Conservation (phyloP, 2,329 filamentous ascomycete species). For the Cercospora nicotianae region DNA sequence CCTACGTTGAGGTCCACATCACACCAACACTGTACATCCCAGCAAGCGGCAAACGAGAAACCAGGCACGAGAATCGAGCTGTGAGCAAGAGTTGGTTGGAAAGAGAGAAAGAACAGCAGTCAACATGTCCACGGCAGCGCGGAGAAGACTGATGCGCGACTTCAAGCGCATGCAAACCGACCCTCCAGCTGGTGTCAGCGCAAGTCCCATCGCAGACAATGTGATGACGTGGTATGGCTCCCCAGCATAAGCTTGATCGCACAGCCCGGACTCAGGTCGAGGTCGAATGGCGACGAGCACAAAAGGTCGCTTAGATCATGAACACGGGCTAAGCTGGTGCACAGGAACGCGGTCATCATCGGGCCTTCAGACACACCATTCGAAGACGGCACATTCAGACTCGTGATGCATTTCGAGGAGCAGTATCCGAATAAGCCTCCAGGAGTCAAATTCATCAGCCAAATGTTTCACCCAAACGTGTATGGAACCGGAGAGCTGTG, state of each 20-base stretch:
- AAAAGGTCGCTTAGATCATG: background rate
- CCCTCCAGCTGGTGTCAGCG: conserved; percentile 92
- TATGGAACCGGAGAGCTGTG: conserved; percentile 96
- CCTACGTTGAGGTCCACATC: background rate
- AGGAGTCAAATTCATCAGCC: conserved; percentile 95
- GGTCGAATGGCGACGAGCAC: background rate
- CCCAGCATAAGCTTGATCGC: background rate
- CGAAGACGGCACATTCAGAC: conserved; percentile 94
- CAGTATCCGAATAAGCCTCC: conserved; percentile 98
- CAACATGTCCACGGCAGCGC: conserved; percentile 86
- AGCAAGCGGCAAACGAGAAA: background rate
- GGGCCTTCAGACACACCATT: conserved; percentile 95
- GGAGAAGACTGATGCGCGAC: conserved; percentile 96
- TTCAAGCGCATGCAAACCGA: conserved; percentile 99
- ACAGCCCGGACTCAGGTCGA: background rate
- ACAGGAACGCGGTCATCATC: conserved; percentile 97
- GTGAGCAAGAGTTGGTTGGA: background rate
- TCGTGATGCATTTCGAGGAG: conserved; percentile 99
- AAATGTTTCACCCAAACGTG: conserved; percentile 99
- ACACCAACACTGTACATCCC: background rate
- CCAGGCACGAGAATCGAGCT: background rate
- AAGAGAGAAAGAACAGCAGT: background rate
- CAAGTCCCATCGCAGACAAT: conserved; percentile 92
- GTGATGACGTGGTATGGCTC: conserved; percentile 85
- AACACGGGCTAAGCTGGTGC: conserved; percentile 16